Evolutionary conservation across 495 filamentous ascomycete genomes (phyloP).

Genomic region (Daldinia decipiens): DNA sequence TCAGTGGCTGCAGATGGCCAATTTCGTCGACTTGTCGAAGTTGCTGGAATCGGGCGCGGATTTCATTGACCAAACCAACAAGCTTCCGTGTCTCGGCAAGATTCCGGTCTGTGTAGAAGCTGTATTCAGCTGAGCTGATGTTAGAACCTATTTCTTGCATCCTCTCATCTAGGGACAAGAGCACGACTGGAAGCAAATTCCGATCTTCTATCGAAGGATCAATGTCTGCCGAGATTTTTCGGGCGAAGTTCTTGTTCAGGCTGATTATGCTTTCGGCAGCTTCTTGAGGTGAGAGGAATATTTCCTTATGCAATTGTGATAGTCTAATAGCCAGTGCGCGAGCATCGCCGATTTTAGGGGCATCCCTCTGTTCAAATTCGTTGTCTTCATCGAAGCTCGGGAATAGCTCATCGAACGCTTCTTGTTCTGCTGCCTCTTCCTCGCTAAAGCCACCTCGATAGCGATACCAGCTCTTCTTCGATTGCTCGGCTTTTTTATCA

Average conservation of each 20-base stretch:
- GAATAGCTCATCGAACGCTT: constrained; percentile 82
- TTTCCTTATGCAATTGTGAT: constrained; percentile 58
- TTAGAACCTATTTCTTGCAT: constrained; percentile 62
- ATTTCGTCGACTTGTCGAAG: constrained; percentile 71
- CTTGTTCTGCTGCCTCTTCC: constrained; percentile 77
- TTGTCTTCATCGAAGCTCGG: constrained; percentile 72
- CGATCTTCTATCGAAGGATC: constrained; percentile 48
- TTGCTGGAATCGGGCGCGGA: constrained; percentile 74
- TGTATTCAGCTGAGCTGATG: constrained; percentile 63
- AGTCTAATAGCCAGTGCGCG: constrained; percentile 59
- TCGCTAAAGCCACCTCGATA: constrained; percentile 80
- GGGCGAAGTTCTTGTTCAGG: constrained; percentile 54
- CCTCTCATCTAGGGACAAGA: constrained; percentile 70
- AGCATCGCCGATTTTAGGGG: constrained; percentile 38
- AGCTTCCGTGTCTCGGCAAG: constrained; percentile 76
- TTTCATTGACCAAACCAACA: constrained; percentile 69
- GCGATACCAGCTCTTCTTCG: constrained; percentile 78
- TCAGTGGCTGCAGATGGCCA: constrained; percentile 66
- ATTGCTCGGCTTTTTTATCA: constrained; percentile 76
- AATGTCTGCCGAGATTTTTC: constrained; percentile 49
- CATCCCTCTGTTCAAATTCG: constrained; percentile 41
- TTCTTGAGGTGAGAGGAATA: constrained; percentile 56
- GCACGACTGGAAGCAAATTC: constrained; percentile 69
- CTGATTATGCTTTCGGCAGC: constrained; percentile 49
- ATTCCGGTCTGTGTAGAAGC: constrained; percentile 89